phyloP scores from a whole-genome alignment of 768 basidiomycete species.

The Arthromyces matolae region DNA sequence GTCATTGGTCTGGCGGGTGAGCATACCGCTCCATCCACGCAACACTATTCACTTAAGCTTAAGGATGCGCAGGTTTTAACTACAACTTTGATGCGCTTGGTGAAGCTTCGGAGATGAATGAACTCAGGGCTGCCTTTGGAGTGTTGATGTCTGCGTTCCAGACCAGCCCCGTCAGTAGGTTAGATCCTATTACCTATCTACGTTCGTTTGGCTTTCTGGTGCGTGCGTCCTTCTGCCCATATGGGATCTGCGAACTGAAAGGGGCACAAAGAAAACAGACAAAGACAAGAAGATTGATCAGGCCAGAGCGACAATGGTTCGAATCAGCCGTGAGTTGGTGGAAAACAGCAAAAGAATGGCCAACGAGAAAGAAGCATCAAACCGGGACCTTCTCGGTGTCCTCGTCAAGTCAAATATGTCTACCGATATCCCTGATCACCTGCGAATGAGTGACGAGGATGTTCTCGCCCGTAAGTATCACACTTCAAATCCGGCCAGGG shows the following conservation, averaged over 20 bases:
- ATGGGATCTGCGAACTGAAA: neutral
- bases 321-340: slow-evolving; percentile 39
- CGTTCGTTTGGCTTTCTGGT: slow-evolving; percentile 33
- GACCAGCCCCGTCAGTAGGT: slow-evolving; percentile 31
- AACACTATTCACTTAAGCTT: neutral
- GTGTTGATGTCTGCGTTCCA: slow-evolving; percentile 43
- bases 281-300: slow-evolving; percentile 9
- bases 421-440: slow-evolving; percentile 26
- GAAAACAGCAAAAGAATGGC: slow-evolving; percentile 35
- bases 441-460: slow-evolving; percentile 12
- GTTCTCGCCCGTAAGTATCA: slow-evolving; percentile 11
- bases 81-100: slow-evolving; percentile 22
- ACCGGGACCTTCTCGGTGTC: slow-evolving; percentile 4
- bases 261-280: slow-evolving; percentile 11
- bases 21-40: slow-evolving; percentile 23
- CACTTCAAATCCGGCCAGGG: no score
- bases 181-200: slow-evolving; percentile 21
- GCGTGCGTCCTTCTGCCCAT: slow-evolving; percentile 10
- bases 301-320: slow-evolving; percentile 31
- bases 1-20: slow-evolving; percentile 67
- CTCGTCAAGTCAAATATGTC: slow-evolving; percentile 50
- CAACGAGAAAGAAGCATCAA: slow-evolving; percentile 12
- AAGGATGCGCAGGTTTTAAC: slow-evolving; percentile 27
- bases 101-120: slow-evolving; percentile 26
- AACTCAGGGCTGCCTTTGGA: slow-evolving; percentile 43